phyloP scores from a whole-genome alignment of 2,329 filamentous ascomycete genomes.

The Calonectria pauciramosa region DNA sequence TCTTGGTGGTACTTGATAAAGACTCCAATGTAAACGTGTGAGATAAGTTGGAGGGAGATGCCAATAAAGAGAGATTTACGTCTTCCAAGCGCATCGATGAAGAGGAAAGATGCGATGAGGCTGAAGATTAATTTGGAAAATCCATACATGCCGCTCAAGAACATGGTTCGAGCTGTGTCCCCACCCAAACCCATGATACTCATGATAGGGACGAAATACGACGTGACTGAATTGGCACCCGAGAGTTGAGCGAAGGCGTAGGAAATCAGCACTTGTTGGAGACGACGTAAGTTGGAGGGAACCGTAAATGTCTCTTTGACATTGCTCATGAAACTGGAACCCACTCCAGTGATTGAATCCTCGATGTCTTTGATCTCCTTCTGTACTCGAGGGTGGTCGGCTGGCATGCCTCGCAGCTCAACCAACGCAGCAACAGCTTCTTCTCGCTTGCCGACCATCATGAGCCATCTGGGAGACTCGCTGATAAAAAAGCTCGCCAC shows the following conservation, averaged over 20 bases:
- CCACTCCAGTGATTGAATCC: not conserved
- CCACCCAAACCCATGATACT: not conserved
- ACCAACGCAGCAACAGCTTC: not conserved
- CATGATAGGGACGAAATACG: not conserved
- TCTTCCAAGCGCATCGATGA: not conserved
- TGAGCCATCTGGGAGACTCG: not conserved
- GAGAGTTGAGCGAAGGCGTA: not conserved
- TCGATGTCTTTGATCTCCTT: not conserved
- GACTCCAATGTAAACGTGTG: not conserved
- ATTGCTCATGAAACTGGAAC: not conserved
- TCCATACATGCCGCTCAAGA: not conserved
- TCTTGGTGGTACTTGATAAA: not conserved
- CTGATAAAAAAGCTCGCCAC: not conserved
- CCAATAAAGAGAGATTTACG: not conserved
- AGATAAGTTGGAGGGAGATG: not conserved
- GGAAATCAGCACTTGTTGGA: not conserved
- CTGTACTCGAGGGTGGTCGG: not conserved
- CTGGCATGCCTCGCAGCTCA: not conserved
- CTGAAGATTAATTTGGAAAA: not conserved
- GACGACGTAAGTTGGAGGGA: not conserved
- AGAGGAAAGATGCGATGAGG: not conserved
- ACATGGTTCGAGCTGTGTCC: not conserved
- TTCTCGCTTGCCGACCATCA: not conserved
- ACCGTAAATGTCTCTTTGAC: not conserved
- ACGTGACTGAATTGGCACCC: not conserved